Evolutionary conservation across 192 early-diverging fungal genomes (phyloP), one percentile per base, ranked within the genome.

Genomic region (Coemansia sp.): DNA sequence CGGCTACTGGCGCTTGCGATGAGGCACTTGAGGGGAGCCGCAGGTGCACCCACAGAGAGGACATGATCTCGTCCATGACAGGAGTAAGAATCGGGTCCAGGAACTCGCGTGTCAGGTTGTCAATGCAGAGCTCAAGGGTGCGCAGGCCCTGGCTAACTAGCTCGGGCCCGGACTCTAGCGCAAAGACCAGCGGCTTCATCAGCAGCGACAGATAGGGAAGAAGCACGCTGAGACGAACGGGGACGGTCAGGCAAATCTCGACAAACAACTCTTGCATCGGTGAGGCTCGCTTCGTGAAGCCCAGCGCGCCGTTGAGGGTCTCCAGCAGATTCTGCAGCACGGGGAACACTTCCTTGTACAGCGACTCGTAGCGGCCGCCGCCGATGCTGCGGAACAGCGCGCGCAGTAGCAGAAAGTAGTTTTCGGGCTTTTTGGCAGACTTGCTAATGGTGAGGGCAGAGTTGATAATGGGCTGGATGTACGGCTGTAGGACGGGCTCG

Each of bases 21-120:
- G 87, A 89, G 64, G 90, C 91, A 77, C 97, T 96, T 3, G 96
- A 95, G 1, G 88, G 75, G 17, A 95, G 96, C 49, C 90, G 88
- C 26, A 99, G 84, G 69, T 98, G 98, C 62, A 87, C 91, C 92
- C 95, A 97, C 17, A 99, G 82, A 1, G 94, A 93, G 33, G 87
- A 84, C 98, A 99, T 98, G 1, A 99, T 83, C 26, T 98, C 97
- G 38, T 91, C 90, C 64, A 96, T 92, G 14, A 98, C 93, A 2
- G 97, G 97, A 16, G 88, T 86, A 84, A 99, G 88, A 62, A 99
- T 97, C 1, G 96, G 97, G 65, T 99, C 97, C 38, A 99, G 68
- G 68, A 98, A 99, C 58, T 97, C 96, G 40, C 94, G 95, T 1
- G 94, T 98, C 40, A 99, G 80, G 71, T 99, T 99, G 73, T 99